Percentiles rank a stretch among this genome's conserved stretches.
phyloP scores from a whole-genome alignment of 2,329 filamentous ascomycete species.

The Fusarium sulawesiense region DNA sequence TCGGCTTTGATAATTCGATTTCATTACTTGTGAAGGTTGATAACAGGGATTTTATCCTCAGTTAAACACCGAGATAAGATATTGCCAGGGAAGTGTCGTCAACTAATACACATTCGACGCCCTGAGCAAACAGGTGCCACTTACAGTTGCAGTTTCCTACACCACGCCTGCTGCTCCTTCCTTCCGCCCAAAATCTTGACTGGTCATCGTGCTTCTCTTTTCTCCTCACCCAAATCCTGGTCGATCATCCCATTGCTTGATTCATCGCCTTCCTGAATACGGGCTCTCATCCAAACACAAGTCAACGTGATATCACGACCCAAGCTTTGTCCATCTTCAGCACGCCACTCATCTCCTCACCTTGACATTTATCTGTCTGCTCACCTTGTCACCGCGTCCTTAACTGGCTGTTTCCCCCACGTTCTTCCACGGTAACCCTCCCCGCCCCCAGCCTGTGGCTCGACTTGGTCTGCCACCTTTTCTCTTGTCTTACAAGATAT shows the following conservation, averaged over 20 bases:
- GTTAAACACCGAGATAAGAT: constrained; percentile 12
- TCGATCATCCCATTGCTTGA: neutral
- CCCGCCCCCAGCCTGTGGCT: constrained; percentile 20
- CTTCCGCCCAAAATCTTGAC: constrained; percentile 1
- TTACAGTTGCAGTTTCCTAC: constrained; percentile 11
- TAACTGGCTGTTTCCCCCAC: constrained; percentile 40
- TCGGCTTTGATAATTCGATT: constrained; percentile 34
- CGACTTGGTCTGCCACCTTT: constrained; percentile 6
- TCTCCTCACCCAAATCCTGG: constrained; percentile 20
- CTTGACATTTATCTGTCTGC: constrained; percentile 41
- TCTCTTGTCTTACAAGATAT: constrained; percentile 30
- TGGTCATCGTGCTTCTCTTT: constrained; percentile 10
- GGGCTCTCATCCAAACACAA: constrained; percentile 35
- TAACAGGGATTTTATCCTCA: constrained; percentile 5
- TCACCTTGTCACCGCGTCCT: constrained; percentile 42
- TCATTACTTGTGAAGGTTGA: constrained; percentile 20
- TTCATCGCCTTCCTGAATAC: constrained; percentile 17
- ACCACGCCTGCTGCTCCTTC: constrained; percentile 21
- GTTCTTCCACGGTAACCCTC: constrained; percentile 26
- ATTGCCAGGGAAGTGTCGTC: neutral
- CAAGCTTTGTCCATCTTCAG: constrained; percentile 16
- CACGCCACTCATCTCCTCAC: constrained; percentile 48
- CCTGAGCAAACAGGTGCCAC: constrained; percentile 26
- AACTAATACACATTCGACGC: constrained; percentile 18
- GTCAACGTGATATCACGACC: constrained; percentile 37